Base-by-base conservation (phyloP, 441 rosid species). In the Jatropha podagrica region DNA sequence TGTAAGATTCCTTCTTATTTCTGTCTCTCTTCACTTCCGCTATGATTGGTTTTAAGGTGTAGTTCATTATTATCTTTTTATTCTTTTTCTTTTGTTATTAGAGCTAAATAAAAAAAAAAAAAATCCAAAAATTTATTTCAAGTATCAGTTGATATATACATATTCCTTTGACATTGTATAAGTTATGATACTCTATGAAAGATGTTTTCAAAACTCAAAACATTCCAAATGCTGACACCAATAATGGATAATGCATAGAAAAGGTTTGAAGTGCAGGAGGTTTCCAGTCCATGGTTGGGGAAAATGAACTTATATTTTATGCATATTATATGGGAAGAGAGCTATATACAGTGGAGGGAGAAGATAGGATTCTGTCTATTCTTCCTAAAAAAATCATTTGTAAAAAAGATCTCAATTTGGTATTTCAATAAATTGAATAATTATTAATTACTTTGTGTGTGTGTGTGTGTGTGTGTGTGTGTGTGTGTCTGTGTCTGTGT, bases 1-100 rank as follows among this genome's bases (percentile, higher is more conserved):
- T 96, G 98, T 94, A 84, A 89, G 99, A 81, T 60, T 20, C 12
- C 18, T 26, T 11, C 44, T 0, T 9, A 17, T 27, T 72, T 61
- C 42, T 61, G 1, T 61, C 42, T 4, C 4, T 12, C 1, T 59
- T 26, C 15, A n/a, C 40, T 59, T 59, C 2, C 58, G n/a, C 7
- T 17, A 40, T 59, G 64, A 11, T 6, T 54, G 44, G 20, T 65
- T n/a, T 40, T 13, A 59, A 4, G 26, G 68, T 61, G 20, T 15
- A n/a, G 65, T 56, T 44, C 9, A 46, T 32, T 72, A 62, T 52
- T 55, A n/a, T 42, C 52, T 3, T 67, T 32, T 26, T 76, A 5
- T 59, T 4, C 9, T 4, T 14, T 61, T 61, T 60, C 26, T 60
- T 26, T 54, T 5, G 0, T 54, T 15, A 17, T 3, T 14, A 1